phyloP scores from a whole-genome alignment of 305 asterid species.

The Fraxinus platypoda region DNA sequence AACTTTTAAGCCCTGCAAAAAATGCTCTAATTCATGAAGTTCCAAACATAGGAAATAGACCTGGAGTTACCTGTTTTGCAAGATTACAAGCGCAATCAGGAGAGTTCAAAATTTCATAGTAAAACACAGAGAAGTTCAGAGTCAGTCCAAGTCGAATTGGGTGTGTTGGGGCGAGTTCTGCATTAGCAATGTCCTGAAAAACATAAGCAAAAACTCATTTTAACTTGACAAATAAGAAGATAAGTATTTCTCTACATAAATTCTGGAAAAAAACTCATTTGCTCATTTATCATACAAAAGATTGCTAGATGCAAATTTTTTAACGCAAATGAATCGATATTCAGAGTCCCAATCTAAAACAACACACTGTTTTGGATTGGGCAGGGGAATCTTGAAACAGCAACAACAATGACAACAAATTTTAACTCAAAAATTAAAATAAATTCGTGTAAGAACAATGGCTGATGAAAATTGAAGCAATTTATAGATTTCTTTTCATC shows the following conservation, averaged over 20 bases:
- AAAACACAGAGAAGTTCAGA: not conserved
- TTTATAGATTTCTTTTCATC: not conserved
- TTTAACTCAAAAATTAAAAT: not conserved
- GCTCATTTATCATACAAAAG: not conserved
- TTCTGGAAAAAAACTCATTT: not conserved
- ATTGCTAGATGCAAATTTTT: not conserved
- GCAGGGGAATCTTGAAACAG: not conserved
- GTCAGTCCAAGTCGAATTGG: constrained; percentile 1
- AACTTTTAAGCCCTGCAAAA: not conserved
- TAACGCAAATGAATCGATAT: not conserved
- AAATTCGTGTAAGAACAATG: not conserved
- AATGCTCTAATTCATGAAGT: not conserved
- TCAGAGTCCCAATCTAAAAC: not conserved
- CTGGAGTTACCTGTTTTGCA: constrained; percentile 1
- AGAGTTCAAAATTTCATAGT: not conserved
- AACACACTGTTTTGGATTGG: not conserved
- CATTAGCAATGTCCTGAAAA: not conserved
- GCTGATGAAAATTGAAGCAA: not conserved
- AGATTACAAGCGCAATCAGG: constrained; percentile 1
- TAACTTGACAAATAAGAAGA: not conserved
- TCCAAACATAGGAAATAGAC: not conserved
- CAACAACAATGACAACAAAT: not conserved
- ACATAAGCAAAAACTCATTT: not conserved
- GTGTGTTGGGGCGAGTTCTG: constrained; percentile 11
- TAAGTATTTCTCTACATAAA: not conserved